Percentiles rank a stretch among this genome's conserved stretches.
These are phyloP conservation scores for Candida maris DNA, from an alignment of 805 yeast species.

Conservation along the genomic window DNA sequence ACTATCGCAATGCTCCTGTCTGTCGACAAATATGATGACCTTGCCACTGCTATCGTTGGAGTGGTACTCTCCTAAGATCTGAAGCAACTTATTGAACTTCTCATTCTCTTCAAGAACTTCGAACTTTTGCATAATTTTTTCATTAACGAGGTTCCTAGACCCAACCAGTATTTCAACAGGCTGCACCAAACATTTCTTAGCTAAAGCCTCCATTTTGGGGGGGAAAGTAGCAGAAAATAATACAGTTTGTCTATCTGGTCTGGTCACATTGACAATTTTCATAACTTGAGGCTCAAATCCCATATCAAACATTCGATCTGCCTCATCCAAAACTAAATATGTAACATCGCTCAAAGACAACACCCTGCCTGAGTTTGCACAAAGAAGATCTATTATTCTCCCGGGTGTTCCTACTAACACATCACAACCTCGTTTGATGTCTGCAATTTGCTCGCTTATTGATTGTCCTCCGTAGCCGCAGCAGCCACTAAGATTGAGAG, in stretches of 20 bases:
- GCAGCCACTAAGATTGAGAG: slow-evolving; percentile 48
- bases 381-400: slow-evolving; percentile 79
- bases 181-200: slow-evolving; percentile 54
- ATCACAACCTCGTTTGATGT: slow-evolving; percentile 71
- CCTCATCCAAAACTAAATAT: slow-evolving; percentile 89
- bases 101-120: slow-evolving; percentile 52
- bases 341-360: slow-evolving; percentile 66
- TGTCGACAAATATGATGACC: slow-evolving; percentile 78
- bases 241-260: slow-evolving; percentile 88
- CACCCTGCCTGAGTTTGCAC: slow-evolving; percentile 78
- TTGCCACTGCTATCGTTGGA: slow-evolving; percentile 40
- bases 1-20: slow-evolving; percentile 82
- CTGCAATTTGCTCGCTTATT: slow-evolving; percentile 76
- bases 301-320: slow-evolving; percentile 93
- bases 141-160: slow-evolving; percentile 73
- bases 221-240: slow-evolving; percentile 95
- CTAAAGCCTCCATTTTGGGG: slow-evolving; percentile 68
- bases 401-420: slow-evolving; percentile 94
- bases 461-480: slow-evolving; percentile 93
- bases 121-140: slow-evolving; percentile 71
- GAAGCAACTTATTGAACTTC: slow-evolving; percentile 55
- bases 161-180: slow-evolving; percentile 82
- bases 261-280: slow-evolving; percentile 67
- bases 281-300: slow-evolving; percentile 96
- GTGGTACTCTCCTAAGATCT: slow-evolving; percentile 48